Base-by-base conservation (phyloP, 768 basidiomycete species). In the Leccinum obscurum region DNA sequence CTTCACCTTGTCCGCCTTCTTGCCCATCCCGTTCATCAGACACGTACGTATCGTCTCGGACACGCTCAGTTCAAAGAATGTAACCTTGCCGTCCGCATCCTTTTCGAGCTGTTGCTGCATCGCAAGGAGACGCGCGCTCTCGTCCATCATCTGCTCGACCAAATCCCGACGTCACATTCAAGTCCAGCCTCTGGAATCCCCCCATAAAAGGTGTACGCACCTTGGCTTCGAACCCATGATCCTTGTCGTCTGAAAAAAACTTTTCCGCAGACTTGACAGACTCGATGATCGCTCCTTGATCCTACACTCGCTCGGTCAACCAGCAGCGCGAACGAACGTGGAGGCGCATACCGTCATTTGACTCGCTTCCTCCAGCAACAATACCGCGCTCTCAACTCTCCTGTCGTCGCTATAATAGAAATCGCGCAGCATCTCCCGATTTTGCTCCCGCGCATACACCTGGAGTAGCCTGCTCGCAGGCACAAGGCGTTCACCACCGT, bases 371-470 rank as follows among this genome's bases (percentile, higher is more conserved):
- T 92, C 92, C 22, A 99, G 75, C 39, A 85, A 89, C 3, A 98
- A 76, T n/a, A 90, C 83, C 0, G 95, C 97, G 73, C 90, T 96
- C 71, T 98, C 97, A 14, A 93, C 89, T 51, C 95, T 83, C 56
- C 97, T 81, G 75, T 98, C 97, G 67, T 99, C 97, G 37, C 96
- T 96, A 69, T 96, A 99, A 74, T 95, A 98, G 75, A 95, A 98
- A 71, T 99, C 95, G 15, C 94, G 81, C 7, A 98, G 77, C 85
- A 98, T 90, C 63, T 93, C 92, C 54, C 90, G 80, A 70, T 96
- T 91, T 68, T 93, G 93, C 71, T 95, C 92, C 41, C 90, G 78
- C 1, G 92, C 93, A 70, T 95, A 96, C 1, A 95, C 92, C 71
- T 96, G 91, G 50, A 96, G 80, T 4, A 97, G 76, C 60, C 81